Evolutionary conservation across 2,329 filamentous ascomycete genomes (phyloP).

Genomic region (Cordyceps farinosa): DNA sequence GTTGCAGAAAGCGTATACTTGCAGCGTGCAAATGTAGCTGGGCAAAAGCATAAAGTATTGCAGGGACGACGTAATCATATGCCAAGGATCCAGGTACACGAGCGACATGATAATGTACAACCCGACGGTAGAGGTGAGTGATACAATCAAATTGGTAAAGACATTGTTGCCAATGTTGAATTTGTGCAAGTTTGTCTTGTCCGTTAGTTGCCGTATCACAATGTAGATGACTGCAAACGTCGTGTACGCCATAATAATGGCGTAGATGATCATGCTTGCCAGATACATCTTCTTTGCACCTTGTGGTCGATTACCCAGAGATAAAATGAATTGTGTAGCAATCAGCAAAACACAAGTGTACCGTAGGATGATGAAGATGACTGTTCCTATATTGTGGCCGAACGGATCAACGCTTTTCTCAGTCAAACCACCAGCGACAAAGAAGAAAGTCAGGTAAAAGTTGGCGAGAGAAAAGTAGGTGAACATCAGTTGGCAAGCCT

Average conservation of each 20-base stretch:
- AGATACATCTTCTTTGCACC: conserved; percentile 90
- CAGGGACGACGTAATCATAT: conserved; percentile 88
- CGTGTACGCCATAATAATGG: conserved; percentile 93
- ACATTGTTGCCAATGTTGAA: conserved; percentile 75
- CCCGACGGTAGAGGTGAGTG: conserved; percentile 81
- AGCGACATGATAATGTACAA: conserved; percentile 97
- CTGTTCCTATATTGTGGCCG: conserved; percentile 75
- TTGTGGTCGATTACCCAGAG: conserved; percentile 92
- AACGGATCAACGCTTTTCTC: conserved; percentile 84
- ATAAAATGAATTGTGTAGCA: conserved; percentile 91
- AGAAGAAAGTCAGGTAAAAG: conserved; percentile 99
- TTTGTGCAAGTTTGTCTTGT: conserved; percentile 39
- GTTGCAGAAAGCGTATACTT: conserved; percentile 99
- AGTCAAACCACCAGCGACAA: conserved; percentile 85
- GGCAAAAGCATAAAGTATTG: conserved; percentile 95
- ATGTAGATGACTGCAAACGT: conserved; percentile 87
- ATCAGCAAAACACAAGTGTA: conserved; percentile 87
- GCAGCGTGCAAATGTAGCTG: conserved; percentile 91
- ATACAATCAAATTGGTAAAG: conserved; percentile 93
- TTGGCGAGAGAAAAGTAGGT: conserved; percentile 98
- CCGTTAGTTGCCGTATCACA: conserved; percentile 72
- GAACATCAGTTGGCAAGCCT: conserved; percentile 87
- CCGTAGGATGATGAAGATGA: conserved; percentile 81
- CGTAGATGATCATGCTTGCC: conserved; percentile 82
- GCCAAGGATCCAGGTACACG: conserved; percentile 96